Evolutionary conservation across 2,329 filamentous ascomycete species (phyloP).

Genomic region (Metarhizium rileyi): DNA sequence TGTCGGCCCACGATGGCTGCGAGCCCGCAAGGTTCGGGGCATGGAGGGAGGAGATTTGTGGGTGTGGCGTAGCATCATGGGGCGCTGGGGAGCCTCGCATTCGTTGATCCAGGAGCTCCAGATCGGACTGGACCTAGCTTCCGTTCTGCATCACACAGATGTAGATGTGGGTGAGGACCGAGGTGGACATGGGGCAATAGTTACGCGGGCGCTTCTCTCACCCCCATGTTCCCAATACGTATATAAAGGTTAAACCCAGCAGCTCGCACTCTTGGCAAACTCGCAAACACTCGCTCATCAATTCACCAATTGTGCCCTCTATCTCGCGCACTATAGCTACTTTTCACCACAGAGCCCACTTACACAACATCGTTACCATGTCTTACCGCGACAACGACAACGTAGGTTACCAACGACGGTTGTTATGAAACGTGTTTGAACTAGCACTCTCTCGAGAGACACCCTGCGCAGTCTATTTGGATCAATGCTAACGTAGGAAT

Average conservation of each 20-base stretch:
- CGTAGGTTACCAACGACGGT: slow-evolving; percentile 15
- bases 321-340: too few relatives aligned
- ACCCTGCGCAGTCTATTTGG: background rate
- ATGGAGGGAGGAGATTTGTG: background rate
- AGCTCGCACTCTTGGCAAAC: background rate
- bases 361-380: slow-evolving; percentile 23
- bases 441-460: background rate
- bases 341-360: background rate
- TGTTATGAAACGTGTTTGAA: background rate
- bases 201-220: background rate
- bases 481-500: slow-evolving; percentile 1
- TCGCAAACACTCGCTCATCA: background rate
- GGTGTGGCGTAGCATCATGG: slow-evolving; percentile 1
- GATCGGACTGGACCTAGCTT: slow-evolving; percentile 1
- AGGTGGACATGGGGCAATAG: background rate
- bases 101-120: slow-evolving; percentile 1
- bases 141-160: background rate
- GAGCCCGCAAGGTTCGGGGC: slow-evolving; percentile 1
- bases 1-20: slow-evolving; percentile 4
- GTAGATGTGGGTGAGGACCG: background rate
- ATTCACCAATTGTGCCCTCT: background rate
- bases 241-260: background rate
- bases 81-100: background rate
- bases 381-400: slow-evolving; percentile 36
- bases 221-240: background rate